Base-by-base conservation (phyloP, 2,329 filamentous ascomycete species). In the Chaetomium sp. region DNA sequence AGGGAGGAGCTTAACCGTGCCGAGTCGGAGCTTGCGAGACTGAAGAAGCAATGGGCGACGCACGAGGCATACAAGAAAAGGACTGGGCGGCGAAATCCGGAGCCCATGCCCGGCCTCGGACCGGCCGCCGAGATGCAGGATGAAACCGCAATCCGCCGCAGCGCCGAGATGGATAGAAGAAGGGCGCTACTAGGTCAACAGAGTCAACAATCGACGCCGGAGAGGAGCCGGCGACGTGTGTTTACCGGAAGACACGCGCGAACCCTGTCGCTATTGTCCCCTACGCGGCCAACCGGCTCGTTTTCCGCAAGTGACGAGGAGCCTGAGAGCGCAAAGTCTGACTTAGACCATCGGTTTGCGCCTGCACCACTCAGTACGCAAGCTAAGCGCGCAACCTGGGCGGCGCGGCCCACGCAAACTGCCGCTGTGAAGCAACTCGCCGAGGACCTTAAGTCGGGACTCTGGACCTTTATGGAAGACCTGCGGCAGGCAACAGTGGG, bases 401-500 rank as follows among this genome's bases (percentile, higher is more conserved):
- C 85, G 31, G 83, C 85, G 50, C 81, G 81, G 50, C 79, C 81
- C 33, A 78, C 80, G 33, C 80, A 77, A 13, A 73, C 78, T 13
- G 62, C 65, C 63, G 71, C 69, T 0, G 82, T 86, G 65, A 93
- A 93, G 74, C 91, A 95, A 76, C 89, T 97, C 77, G 91, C 93
- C 19, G 90, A 91, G 65, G 95, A 97, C 77, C 88, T 99, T 76
- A 92, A 89, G 75, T 87, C 95, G 59, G 94, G 95, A 1, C 80
- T 99, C 57, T 93, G 91, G 87, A 97, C 92, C 1, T 99, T 99
- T 77, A 87, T 97, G 65, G 95, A 98, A 75, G 95, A 99, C 74
- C 87, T 99, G 56, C 86, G 93, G 70, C 95, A 98, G 77, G 96
- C 94, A 16, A 97, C 95, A 0, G 93, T 99, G 7, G 95, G 95